Evolutionary conservation across 441 rosid species (phyloP), one percentile per base, ranked within the genome.

Genomic region (Geranium incanum): DNA sequence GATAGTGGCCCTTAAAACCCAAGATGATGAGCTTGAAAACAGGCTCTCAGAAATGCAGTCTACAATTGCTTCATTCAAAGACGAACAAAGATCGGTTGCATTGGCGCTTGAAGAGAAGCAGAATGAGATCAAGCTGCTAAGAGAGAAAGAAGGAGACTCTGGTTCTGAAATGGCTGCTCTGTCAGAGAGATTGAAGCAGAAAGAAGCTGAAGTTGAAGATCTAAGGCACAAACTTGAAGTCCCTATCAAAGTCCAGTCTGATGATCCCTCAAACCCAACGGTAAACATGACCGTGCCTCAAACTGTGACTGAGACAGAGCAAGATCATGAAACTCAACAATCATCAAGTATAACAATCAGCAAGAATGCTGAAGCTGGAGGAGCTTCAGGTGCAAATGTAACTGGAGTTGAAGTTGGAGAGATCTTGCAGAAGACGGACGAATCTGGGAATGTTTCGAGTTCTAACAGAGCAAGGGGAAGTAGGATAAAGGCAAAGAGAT

Each of bases 31-130:
- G 80, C 81, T 78, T 15, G 78, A 82, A 36, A 50, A 84, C 59
- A 80, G 80, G 72, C 37, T 83, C 59, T 69, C 82, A 3, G 88
- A 86, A 77, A 77, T 81, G 87, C 86, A 81, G 43, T 84, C 94
- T 28, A 84, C 82, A 0, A 75, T 87, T 28, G 81, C 79, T 66
- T 84, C 91, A 66, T 72, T 89, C 19, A 85, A 77, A 71, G 94
- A 89, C 19, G 88, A 89, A 75, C 81, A 74, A 5, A 72, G 76
- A 73, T 60, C 77, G 0, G 37, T 87, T 78, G 85, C 83, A 78
- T 78, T 76, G 5, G 80, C 86, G 38, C 68, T 83, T 19, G 78
- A 80, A 77, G 89, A 87, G 80, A 84, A 72, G 74, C 80, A 69
- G 59, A 75, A 69, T 13, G 82, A 83, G 76, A 80, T 84, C 77